phyloP scores from a whole-genome alignment of 2,329 filamentous ascomycete species.

The Ophiostoma triangulosporum region DNA sequence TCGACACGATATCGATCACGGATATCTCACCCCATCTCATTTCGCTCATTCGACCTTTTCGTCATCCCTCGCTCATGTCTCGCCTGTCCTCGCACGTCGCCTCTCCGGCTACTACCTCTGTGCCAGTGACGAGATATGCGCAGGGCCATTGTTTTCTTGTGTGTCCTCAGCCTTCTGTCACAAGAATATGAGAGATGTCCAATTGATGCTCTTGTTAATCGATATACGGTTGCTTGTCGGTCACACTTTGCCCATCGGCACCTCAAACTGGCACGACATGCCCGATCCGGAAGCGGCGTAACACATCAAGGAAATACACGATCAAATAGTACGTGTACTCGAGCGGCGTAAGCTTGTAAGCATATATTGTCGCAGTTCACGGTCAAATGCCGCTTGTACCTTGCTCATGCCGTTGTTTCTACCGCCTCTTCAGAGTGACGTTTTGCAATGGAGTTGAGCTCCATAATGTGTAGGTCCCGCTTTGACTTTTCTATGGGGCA shows the following conservation, averaged over 20 bases:
- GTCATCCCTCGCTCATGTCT: not conserved
- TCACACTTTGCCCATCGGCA: not conserved
- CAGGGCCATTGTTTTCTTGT: not conserved
- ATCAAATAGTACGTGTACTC: not conserved
- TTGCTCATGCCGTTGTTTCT: conserved; percentile 1
- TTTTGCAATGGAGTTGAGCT: not conserved
- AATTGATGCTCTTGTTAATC: not conserved
- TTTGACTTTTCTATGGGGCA: not conserved
- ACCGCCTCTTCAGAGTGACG: not conserved
- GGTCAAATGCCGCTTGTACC: conserved; percentile 8
- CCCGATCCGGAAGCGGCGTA: not conserved
- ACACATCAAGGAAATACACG: not conserved
- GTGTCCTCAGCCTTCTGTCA: not conserved
- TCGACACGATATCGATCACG: too few species aligned
- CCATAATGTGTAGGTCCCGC: not conserved
- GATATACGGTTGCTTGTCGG: not conserved
- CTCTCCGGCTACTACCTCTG: not conserved
- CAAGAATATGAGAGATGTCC: not conserved
- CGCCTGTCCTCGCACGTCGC: not conserved
- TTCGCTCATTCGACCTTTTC: not conserved
- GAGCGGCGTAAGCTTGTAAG: not conserved
- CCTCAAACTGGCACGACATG: not conserved
- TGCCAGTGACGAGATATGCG: not conserved
- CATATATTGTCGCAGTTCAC: not conserved
- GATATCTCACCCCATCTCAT: not conserved